A percentile compares a stretch with the other conserved stretches of the same genome.
Conservation (phyloP, 345 rosid species). For the Raphanus raphanistrum region DNA sequence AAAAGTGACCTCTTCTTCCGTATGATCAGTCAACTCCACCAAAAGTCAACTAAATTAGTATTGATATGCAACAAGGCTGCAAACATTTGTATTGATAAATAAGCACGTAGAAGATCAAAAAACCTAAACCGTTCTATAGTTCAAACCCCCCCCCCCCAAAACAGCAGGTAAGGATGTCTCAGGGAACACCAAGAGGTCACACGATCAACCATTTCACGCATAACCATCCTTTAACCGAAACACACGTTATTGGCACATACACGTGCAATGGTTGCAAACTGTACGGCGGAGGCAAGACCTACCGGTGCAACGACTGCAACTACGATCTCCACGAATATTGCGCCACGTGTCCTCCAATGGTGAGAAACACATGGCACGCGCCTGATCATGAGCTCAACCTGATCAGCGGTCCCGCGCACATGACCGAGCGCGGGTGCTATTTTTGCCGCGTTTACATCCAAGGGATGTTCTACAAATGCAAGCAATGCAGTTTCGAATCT, state of each 20-base stretch:
- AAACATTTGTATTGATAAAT: too few relatives aligned
- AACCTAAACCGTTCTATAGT: too few relatives aligned
- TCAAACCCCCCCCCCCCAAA: too few relatives aligned
- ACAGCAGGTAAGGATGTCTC: too few relatives aligned
- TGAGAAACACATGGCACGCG: conserved; percentile 39
- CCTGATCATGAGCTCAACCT: conserved; percentile 37
- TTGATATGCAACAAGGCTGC: too few relatives aligned
- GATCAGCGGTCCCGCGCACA: not conserved
- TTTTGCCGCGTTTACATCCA: conserved; percentile 35
- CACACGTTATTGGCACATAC: conserved; percentile 12
- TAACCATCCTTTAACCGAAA: conserved; percentile 33
- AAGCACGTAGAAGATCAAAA: too few relatives aligned
- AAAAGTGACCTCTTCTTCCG: conserved; percentile 12
- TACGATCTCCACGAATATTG: conserved; percentile 49
- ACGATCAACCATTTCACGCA: conserved; percentile 35
- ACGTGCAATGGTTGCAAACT: conserved; percentile 42
- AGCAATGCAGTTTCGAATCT: conserved; percentile 39
- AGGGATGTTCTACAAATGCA: conserved; percentile 46
- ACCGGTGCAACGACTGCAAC: conserved; percentile 39
- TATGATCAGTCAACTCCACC: conserved; percentile 7
- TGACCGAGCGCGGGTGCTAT: conserved; percentile 29
- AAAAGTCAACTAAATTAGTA: conserved; percentile 29
- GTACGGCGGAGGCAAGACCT: conserved; percentile 25
- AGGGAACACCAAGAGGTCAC: not conserved
- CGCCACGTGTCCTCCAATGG: conserved; percentile 26